Base-by-base conservation (phyloP, 1,139 yeast genomes). In the Debaryomyces subglobosus region DNA sequence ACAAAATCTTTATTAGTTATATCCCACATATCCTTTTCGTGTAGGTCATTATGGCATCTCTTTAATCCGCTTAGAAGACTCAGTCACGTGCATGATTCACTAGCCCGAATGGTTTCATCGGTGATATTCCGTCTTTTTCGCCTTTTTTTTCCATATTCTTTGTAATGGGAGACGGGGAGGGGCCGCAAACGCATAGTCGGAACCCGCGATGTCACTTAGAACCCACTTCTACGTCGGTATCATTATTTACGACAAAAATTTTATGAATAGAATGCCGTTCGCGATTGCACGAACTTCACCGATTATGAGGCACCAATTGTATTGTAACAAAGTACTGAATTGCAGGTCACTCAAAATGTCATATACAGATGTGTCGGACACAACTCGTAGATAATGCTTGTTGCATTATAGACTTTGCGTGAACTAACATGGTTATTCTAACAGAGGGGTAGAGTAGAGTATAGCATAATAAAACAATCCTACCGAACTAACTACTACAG, bases 11-110 rank as follows among this genome's bases (percentile, higher is more conserved):
- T 35, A 18, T 18, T 35, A n/a, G 23, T 35, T 35, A 35, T 18
- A 7, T 20, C 38, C 38, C 25, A 20, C 25, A 20, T 21, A n/a
- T 9, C 13, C 24, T 35, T 18, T 35, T 20, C 21, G 12, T 35
- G 5, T 35, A 35, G 21, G 25, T 18, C 38, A 35, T 35, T 20
- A 20, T 35, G 38, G 38, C 38, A 35, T 35, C 38, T 35, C 27
- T 21, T 16, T 15, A 13, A 32, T n/a, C 9, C 21, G 23, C 25
- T 9, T 13, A 15, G 21, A 2, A 24, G 13, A 20, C 3, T 20
- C 3, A 15, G 13, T 35, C 38, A 35, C 38, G 38, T 35, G 38
- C 1, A 24, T 15, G 35, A 32, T 32, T 32, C 35, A 30, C 33
- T 30, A 15, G 3, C 5, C 9, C 16, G n/a, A 16, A 15, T 25